A percentile compares a stretch with the other conserved stretches of the same genome.
These are phyloP conservation scores for Cercospora sp. DNA, from an alignment of 2,329 filamentous ascomycete species.

Conservation along the genomic window DNA sequence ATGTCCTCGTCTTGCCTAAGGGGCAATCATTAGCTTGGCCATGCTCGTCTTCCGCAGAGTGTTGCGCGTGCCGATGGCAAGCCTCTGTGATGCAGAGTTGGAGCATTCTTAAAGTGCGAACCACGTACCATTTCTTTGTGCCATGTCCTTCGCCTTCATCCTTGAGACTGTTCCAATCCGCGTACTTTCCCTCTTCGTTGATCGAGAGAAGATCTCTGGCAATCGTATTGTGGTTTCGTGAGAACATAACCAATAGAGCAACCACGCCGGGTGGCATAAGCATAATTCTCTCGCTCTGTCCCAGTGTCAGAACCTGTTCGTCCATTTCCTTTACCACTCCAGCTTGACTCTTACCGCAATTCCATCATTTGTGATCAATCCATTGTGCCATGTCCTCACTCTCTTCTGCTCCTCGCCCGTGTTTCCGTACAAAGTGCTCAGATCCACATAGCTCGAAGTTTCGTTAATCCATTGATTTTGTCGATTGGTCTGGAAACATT, in stretches of 20 bases:
- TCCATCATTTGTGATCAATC: slow-evolving; percentile 47
- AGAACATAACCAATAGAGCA: slow-evolving; percentile 48
- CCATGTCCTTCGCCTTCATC: slow-evolving; percentile 33
- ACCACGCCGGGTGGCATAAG: slow-evolving; percentile 52
- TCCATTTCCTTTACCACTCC: neutral
- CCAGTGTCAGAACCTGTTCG: neutral
- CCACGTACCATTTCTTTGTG: slow-evolving; percentile 42
- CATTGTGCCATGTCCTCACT: slow-evolving; percentile 49
- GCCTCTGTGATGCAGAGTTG: neutral
- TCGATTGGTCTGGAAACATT: slow-evolving; percentile 49
- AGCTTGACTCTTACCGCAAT: slow-evolving; percentile 35
- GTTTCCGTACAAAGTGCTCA: slow-evolving; percentile 51
- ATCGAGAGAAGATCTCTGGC: slow-evolving; percentile 44
- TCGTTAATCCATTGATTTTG: slow-evolving; percentile 48
- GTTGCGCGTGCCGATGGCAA: neutral
- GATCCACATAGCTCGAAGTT: slow-evolving; percentile 51
- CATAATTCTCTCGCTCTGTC: slow-evolving; percentile 47
- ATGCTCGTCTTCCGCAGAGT: neutral
- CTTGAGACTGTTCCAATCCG: slow-evolving; percentile 43
- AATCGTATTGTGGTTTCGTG: slow-evolving; percentile 50
- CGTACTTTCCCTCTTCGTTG: slow-evolving; percentile 50
- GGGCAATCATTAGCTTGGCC: neutral
- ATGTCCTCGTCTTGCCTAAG: slow-evolving; percentile 50
- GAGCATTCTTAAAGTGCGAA: neutral
- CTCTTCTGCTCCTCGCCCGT: slow-evolving; percentile 46